phyloP scores from a whole-genome alignment of 2,329 filamentous ascomycete genomes.

The Ophiostoma himal-ulmi region DNA sequence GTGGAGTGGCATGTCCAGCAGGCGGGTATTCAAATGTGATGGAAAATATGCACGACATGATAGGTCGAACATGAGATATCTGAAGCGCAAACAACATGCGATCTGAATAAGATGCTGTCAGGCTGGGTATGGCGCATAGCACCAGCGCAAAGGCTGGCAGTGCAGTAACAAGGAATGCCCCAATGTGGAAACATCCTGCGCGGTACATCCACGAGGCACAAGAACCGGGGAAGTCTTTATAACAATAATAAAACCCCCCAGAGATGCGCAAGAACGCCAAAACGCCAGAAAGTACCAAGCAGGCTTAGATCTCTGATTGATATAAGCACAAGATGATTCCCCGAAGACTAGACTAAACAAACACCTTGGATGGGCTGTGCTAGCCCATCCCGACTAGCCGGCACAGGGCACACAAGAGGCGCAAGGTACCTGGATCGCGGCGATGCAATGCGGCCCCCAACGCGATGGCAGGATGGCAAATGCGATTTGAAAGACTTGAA shows the following conservation, averaged over 20 bases:
- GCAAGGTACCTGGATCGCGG: neutral
- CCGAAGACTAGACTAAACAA: conserved; percentile 1
- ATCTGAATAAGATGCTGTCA: neutral
- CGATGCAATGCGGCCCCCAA: neutral
- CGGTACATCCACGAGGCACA: conserved; percentile 9
- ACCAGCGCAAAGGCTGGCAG: neutral
- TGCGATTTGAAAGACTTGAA: neutral
- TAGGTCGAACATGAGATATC: neutral
- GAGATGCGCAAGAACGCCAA: neutral
- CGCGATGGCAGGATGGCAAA: neutral
- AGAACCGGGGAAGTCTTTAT: neutral
- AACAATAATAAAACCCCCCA: neutral
- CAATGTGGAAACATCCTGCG: conserved; percentile 16
- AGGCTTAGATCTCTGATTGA: neutral
- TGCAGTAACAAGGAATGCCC: neutral
- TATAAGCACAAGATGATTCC: neutral
- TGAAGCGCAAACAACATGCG: neutral
- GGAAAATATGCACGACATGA: neutral
- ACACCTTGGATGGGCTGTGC: neutral
- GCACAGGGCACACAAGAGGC: neutral
- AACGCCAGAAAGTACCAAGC: neutral
- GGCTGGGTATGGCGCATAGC: neutral
- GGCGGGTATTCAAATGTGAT: neutral
- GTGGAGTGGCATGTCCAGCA: neutral
- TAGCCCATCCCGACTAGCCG: neutral